Percentiles rank a stretch among this genome's conserved stretches.
Conservation (phyloP, 1,284 basidiomycete genomes). For the Apiotrichum gamsii region DNA sequence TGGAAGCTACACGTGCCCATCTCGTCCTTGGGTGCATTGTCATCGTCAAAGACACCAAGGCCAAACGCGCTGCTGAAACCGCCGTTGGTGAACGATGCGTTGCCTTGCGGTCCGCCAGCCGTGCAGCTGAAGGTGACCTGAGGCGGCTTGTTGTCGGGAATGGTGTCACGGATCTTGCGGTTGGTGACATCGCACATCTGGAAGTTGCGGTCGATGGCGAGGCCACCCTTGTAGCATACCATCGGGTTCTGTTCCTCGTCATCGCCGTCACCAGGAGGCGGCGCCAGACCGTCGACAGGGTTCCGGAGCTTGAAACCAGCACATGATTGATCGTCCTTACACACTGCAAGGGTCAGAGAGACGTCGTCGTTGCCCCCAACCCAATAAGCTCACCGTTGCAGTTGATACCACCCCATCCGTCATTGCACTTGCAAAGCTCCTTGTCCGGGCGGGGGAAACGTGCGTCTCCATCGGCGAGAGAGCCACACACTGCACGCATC, state of each 20-base stretch:
- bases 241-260: slow-evolving; percentile 60
- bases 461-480: slow-evolving; percentile 78
- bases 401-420: slow-evolving; percentile 92
- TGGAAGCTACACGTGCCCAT: slow-evolving; percentile 76
- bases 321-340: slow-evolving; percentile 73
- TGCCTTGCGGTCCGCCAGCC: slow-evolving; percentile 29
- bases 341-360: too few species aligned
- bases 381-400: slow-evolving; percentile 70
- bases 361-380: not conserved
- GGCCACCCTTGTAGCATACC: slow-evolving; percentile 88
- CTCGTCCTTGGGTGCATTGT: not conserved
- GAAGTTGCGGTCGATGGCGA: slow-evolving; percentile 84
- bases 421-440: slow-evolving; percentile 76
- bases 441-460: slow-evolving; percentile 71
- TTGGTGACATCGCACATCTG: slow-evolving; percentile 98
- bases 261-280: slow-evolving; percentile 29
- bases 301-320: slow-evolving; percentile 60
- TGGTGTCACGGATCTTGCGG: slow-evolving; percentile 81
- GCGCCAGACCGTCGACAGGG: slow-evolving; percentile 19
- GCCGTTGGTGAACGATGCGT: slow-evolving; percentile 2
- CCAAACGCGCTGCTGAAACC: slow-evolving; percentile 2
- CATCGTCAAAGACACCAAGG: not conserved
- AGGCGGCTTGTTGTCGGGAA: slow-evolving; percentile 71
- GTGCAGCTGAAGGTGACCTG: slow-evolving; percentile 92
- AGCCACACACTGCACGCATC: slow-evolving; percentile 69